Conservation (phyloP, 192 early-diverging fungal genomes). For the Coemansia sp. region DNA sequence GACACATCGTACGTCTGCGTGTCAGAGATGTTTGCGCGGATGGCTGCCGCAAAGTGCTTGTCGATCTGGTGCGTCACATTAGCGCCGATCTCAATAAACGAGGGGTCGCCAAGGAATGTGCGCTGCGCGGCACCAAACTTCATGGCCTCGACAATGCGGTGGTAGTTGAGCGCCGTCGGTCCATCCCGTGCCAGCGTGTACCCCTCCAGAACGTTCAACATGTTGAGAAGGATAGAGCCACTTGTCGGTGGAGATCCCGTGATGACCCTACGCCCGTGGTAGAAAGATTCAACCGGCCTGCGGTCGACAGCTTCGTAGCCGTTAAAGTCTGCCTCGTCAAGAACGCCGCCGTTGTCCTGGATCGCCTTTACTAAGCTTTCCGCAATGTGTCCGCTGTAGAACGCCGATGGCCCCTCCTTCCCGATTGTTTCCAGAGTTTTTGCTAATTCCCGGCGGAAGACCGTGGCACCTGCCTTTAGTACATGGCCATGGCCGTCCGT, state of each 20-base stretch:
- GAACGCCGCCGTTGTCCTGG: constrained; percentile 69
- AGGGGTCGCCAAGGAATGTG: constrained; percentile 81
- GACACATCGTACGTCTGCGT: constrained; percentile 64
- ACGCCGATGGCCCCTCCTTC: constrained; percentile 61
- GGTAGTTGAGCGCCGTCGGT: constrained; percentile 66
- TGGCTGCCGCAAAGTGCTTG: constrained; percentile 67
- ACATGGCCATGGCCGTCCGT: constrained; percentile 73
- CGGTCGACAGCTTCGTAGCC: constrained; percentile 66
- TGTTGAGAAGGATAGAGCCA: constrained; percentile 79
- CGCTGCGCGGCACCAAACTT: constrained; percentile 87
- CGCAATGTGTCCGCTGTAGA: constrained; percentile 68
- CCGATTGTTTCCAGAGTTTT: constrained; percentile 68
- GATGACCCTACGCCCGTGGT: constrained; percentile 76
- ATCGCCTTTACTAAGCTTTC: constrained; percentile 68
- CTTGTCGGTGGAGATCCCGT: constrained; percentile 77
- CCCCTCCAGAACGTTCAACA: constrained; percentile 88
- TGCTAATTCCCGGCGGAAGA: constrained; percentile 63
- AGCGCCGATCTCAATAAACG: constrained; percentile 53
- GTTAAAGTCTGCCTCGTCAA: constrained; percentile 75
- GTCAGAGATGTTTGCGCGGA: constrained; percentile 77
- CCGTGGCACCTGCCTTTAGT: constrained; percentile 67
- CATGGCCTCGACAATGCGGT: constrained; percentile 85
- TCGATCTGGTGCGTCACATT: constrained; percentile 64
- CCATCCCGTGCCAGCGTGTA: constrained; percentile 68
- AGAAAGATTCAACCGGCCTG: constrained; percentile 65